Evolutionary conservation across 78 protist genomes (phyloP).

Genomic region (Abeoforma whisleri): DNA sequence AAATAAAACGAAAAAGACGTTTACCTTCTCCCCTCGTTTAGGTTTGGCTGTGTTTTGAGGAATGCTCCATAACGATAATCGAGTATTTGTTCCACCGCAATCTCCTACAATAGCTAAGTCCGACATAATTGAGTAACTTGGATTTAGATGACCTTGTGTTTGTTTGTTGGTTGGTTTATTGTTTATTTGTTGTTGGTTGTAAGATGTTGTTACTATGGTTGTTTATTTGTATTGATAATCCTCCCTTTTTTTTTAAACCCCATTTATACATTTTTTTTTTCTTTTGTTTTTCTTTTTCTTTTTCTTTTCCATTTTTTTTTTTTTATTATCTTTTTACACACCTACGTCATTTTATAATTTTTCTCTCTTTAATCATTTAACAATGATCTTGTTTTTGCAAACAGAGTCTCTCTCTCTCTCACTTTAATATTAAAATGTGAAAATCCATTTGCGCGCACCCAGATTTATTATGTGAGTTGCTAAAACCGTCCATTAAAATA

Average conservation of each 20-base stretch:
- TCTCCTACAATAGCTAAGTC: constrained; percentile 28
- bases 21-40: constrained; percentile 10
- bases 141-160: neutral
- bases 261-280: neutral
- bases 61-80: constrained; percentile 26
- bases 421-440: too few relatives aligned
- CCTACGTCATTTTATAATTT: neutral
- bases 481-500: too few relatives aligned
- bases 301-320: neutral
- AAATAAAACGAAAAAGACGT: too few relatives aligned
- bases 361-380: neutral
- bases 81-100: constrained; percentile 36
- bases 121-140: neutral
- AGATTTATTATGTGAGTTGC: too few relatives aligned
- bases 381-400: neutral
- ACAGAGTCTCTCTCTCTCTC: neutral
- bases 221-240: too few relatives aligned
- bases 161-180: neutral
- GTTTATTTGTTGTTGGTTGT: neutral
- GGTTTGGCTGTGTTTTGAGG: neutral
- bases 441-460: too few relatives aligned
- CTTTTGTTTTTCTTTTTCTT: neutral
- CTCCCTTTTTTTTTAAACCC: neutral
- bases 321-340: neutral
- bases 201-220: neutral